phyloP scores from a whole-genome alignment of 495 filamentous ascomycete genomes.

The Pyrenula aspistea region DNA sequence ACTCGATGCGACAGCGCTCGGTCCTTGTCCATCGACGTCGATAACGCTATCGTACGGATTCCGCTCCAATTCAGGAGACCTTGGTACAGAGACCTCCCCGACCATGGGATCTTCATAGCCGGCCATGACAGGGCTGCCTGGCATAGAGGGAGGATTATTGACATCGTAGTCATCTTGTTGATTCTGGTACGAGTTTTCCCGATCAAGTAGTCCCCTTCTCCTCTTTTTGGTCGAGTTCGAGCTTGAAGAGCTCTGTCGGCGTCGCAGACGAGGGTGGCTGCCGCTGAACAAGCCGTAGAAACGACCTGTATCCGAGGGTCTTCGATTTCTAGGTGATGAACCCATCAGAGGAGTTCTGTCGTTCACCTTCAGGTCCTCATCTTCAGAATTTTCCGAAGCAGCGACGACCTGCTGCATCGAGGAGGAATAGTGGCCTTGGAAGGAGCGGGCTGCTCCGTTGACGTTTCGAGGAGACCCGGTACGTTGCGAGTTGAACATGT shows the following conservation, averaged over 20 bases:
- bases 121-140: slow-evolving; percentile 55
- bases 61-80: slow-evolving; percentile 15
- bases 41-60: slow-evolving; percentile 39
- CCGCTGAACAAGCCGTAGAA: slow-evolving; percentile 21
- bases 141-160: slow-evolving; percentile 94
- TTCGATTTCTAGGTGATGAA: slow-evolving; percentile 8
- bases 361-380: slow-evolving; percentile 2
- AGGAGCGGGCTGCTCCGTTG: slow-evolving; percentile 3
- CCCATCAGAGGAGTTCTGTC: slow-evolving; percentile 32
- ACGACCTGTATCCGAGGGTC: slow-evolving; percentile 8
- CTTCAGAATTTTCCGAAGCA: not conserved
- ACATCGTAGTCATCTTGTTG: slow-evolving; percentile 56
- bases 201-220: slow-evolving; percentile 6
- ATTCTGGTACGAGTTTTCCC: slow-evolving; percentile 13
- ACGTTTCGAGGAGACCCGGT: slow-evolving; percentile 1
- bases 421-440: not conserved
- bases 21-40: slow-evolving; percentile 40
- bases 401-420: not conserved
- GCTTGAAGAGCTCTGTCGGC: slow-evolving; percentile 10
- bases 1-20: not conserved
- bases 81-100: slow-evolving; percentile 30
- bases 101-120: slow-evolving; percentile 71
- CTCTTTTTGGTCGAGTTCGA: slow-evolving; percentile 13
- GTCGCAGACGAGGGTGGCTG: slow-evolving; percentile 7
- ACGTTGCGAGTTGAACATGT: not conserved